phyloP scores from a whole-genome alignment of 2,329 filamentous ascomycete species.

The Acrocalymma vagum region DNA sequence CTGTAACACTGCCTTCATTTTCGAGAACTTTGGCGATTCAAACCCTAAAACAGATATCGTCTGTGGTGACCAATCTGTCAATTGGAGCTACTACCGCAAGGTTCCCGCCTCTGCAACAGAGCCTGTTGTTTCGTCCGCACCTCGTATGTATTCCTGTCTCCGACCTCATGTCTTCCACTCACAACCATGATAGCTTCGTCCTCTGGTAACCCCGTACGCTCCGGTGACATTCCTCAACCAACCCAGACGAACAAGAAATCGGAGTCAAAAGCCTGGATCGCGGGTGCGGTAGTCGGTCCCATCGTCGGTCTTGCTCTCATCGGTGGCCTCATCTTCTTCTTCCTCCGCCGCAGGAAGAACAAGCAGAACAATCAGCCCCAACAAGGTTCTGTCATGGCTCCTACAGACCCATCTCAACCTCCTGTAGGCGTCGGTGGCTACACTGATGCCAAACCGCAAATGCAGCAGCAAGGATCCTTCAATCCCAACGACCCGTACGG shows the following conservation, averaged over 20 bases:
- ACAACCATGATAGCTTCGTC: conserved; percentile 1
- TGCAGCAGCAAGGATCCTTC: conserved; percentile 18
- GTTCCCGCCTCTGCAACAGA: conserved; percentile 26
- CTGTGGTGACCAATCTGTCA: conserved; percentile 28
- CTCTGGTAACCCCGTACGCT: too few species aligned
- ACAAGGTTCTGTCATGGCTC: conserved; percentile 16
- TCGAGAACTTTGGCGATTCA: conserved; percentile 34
- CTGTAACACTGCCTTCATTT: conserved; percentile 42
- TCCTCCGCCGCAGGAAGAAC: conserved; percentile 33
- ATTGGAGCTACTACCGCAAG: conserved; percentile 37
- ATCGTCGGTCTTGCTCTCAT: conserved; percentile 34
- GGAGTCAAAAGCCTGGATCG: conserved; percentile 39
- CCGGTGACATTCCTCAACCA: background rate
- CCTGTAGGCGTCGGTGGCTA: conserved; percentile 22
- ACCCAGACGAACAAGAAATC: conserved; percentile 11
- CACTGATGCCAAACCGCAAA: conserved; percentile 25
- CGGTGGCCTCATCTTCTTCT: conserved; percentile 29
- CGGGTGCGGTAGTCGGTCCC: conserved; percentile 35
- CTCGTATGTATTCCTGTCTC: conserved; percentile 2
- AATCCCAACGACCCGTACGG: too few species aligned
- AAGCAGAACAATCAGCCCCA: conserved; percentile 9
- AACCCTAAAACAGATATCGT: conserved; percentile 37
- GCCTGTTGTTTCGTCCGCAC: conserved; percentile 4
- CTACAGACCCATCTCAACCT: conserved; percentile 14
- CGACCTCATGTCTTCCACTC: conserved; percentile 1